Evolutionary conservation across 768 basidiomycete genomes (phyloP), one percentile per base, ranked within the genome.

Genomic region (Nidularia sp.): DNA sequence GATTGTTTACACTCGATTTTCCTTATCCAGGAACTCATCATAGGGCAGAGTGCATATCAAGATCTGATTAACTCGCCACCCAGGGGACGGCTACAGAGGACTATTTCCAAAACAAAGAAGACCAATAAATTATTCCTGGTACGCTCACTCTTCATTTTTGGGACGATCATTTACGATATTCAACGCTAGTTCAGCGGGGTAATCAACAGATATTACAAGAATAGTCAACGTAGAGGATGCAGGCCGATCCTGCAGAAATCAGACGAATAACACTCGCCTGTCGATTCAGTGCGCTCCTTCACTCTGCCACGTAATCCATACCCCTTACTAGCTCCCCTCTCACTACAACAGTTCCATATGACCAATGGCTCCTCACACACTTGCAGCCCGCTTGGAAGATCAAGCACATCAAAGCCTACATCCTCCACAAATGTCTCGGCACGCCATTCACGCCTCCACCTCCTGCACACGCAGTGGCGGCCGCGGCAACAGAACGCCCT

Each of bases 311-410:
- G 25, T 25, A 25, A 25, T 3, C 25, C 25, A 4, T 41, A 41
- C 10, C 10, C 39, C 15, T 41, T 41, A 41, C 10, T 10, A 41
- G 2, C 39, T 41, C 15, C 39, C 15, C 10, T 41, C 39, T 41
- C 10, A 41, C 39, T 41, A 4, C 39, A 41, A 15, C 25, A 85
- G 87, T 90, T 22, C 79, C 84, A 0, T 79, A 83, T 57, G 88
- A 90, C 65, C 86, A 88, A 67, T 90, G 88, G 87, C 70, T 89
- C 45, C 70, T 83, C n/a, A 87, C 87, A 9, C 84, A 86, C 60
- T 62, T 86, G 61, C 78, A 84, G 53, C 72, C 80, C 2, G 57
- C 68, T 32, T 86, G 80, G 79, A 82, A 81, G 58, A 72, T 88
- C 39, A 74, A 74, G 12, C 76, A 86, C 32, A 70, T 85, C 33